Percentiles rank a stretch among this genome's conserved stretches.
Evolutionary conservation across 139 green algal species (phyloP).

Genomic region (Tetradesmus obliquus): DNA sequence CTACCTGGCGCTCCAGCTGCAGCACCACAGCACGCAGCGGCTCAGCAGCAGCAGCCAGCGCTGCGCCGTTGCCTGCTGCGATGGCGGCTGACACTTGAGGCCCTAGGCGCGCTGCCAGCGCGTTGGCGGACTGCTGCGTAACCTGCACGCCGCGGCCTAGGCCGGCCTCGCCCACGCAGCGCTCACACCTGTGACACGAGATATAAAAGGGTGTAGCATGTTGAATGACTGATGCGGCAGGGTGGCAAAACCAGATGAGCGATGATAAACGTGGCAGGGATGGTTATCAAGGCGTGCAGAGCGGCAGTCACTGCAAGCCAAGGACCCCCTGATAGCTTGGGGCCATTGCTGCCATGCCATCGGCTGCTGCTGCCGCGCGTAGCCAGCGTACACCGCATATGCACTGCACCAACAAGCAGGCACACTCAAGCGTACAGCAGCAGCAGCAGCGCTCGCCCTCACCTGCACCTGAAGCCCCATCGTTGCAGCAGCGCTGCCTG

Average conservation of each 20-base stretch:
- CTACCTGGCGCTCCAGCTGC: conserved; percentile 2
- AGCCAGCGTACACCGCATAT: too few species aligned
- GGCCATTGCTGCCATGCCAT: too few species aligned
- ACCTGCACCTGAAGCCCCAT: conserved; percentile 71
- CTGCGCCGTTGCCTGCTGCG: not conserved
- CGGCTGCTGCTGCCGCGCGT: too few species aligned
- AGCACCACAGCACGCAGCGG: not conserved
- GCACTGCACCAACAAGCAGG: too few species aligned
- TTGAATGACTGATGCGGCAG: too few species aligned
- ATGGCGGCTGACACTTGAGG: conserved; percentile 1
- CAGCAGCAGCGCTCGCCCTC: not conserved
- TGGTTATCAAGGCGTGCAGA: too few species aligned
- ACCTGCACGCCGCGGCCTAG: not conserved
- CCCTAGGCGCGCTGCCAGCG: not conserved
- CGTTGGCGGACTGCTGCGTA: not conserved
- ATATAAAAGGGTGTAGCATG: not conserved
- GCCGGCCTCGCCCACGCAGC: not conserved
- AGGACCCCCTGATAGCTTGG: too few species aligned
- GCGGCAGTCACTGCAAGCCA: too few species aligned
- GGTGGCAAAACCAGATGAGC: too few species aligned
- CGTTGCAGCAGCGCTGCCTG: conserved; percentile 52
- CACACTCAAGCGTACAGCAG: not conserved
- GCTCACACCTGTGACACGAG: conserved; percentile 15
- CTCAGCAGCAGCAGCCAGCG: not conserved
- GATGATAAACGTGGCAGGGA: too few species aligned